These are phyloP conservation scores for Epithemia pelagica DNA, from an alignment of 108 stramenopile species.

Conservation along the genomic window DNA sequence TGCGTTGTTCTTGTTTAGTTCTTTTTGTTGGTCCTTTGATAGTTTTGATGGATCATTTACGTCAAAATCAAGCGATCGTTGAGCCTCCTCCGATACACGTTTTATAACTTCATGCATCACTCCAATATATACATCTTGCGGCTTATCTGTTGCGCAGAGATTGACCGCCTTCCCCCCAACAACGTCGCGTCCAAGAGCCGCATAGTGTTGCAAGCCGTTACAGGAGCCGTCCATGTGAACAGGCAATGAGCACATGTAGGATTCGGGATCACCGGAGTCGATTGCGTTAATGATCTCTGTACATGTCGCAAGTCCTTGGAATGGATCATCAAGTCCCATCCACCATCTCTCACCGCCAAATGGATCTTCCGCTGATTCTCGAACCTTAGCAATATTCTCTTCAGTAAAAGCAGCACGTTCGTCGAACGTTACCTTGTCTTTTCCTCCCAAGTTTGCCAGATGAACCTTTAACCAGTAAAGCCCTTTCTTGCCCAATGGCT, in stretches of 20 bases:
- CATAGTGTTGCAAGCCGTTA: conserved; percentile 99
- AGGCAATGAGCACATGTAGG: conserved; percentile 82
- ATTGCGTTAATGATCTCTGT: conserved; percentile 88
- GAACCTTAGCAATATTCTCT: conserved; percentile 80
- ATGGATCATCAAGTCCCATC: conserved; percentile 93
- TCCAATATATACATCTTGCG: conserved; percentile 95
- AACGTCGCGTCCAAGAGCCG: conserved; percentile 95
- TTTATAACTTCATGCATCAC: conserved; percentile 90
- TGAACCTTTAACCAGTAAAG: conserved; percentile 97
- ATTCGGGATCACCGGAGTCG: conserved; percentile 83
- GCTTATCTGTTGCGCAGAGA: conserved; percentile 78
- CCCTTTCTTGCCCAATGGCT: conserved; percentile 86
- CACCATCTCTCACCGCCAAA: conserved; percentile 87
- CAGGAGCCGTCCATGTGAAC: conserved; percentile 99
- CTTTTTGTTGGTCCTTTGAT: conserved; percentile 42
- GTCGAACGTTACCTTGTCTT: conserved; percentile 87
- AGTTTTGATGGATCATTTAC: conserved; percentile 44
- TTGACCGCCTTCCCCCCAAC: conserved; percentile 97
- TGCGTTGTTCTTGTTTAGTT: conserved; percentile 38
- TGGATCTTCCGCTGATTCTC: conserved; percentile 77
- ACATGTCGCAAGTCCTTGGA: conserved; percentile 97
- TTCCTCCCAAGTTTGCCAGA: conserved; percentile 94
- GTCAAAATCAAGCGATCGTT: conserved; percentile 49
- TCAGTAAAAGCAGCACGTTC: conserved; percentile 90
- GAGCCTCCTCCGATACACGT: conserved; percentile 69